Conservation (phyloP, 192 early-diverging fungal species). For the Piromyces finnis region DNA sequence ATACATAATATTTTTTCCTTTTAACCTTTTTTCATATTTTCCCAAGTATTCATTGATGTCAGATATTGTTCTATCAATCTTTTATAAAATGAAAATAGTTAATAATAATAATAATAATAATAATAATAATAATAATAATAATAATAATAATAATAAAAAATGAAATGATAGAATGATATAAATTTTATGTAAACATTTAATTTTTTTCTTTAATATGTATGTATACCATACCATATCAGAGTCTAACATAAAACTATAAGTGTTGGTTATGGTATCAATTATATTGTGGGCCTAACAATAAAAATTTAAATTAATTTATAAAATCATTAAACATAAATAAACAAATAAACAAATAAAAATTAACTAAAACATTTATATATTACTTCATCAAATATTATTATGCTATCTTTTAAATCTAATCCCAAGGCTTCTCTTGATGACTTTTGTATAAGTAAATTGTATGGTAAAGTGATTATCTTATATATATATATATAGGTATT, state of each 20-base stretch:
- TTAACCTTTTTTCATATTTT: slow-evolving; percentile 47
- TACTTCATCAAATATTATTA: slow-evolving; percentile 76
- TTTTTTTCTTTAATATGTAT: too few species aligned
- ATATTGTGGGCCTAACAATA: slow-evolving; percentile 29
- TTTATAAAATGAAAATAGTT: too few species aligned
- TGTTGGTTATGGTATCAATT: slow-evolving; percentile 44
- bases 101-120: too few species aligned
- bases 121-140: too few species aligned
- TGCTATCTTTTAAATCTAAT: slow-evolving; percentile 42
- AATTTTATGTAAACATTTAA: too few species aligned
- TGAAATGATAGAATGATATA: too few species aligned
- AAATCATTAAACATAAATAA: too few species aligned
- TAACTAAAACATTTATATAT: slow-evolving; percentile 17
- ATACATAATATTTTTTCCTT: slow-evolving; percentile 52
- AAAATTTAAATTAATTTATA: too few species aligned
- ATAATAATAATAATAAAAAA: too few species aligned
- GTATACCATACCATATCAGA: slow-evolving; percentile 26
- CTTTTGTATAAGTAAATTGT: slow-evolving; percentile 63
- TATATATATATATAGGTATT: not conserved
- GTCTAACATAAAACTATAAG: slow-evolving; percentile 43
- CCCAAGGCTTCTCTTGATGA: slow-evolving; percentile 55
- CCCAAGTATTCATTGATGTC: slow-evolving; percentile 47
- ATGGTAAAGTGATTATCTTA: slow-evolving; percentile 68
- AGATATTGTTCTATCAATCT: slow-evolving; percentile 17
- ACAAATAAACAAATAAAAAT: too few species aligned